phyloP scores from a whole-genome alignment of 2,329 filamentous ascomycete species.

The Pyricularia sp. region DNA sequence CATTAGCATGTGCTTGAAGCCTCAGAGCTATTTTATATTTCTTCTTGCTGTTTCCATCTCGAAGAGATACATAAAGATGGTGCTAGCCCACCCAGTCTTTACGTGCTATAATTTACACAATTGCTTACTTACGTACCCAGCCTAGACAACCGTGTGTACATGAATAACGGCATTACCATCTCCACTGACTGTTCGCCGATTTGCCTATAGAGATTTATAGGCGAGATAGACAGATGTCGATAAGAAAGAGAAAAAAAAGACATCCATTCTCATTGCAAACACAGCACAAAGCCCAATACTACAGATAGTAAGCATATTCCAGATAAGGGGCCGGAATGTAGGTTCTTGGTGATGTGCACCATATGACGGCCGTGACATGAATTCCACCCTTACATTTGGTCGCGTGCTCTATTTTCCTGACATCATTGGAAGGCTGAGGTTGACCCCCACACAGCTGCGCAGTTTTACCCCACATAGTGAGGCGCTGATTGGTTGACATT shows the following conservation, averaged over 20 bases:
- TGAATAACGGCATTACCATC: not conserved
- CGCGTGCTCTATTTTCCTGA: not conserved
- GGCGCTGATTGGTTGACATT: not conserved
- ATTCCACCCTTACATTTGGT: not conserved
- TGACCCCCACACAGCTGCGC: not conserved
- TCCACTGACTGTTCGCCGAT: no score
- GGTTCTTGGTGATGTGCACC: no score
- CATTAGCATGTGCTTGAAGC: not conserved
- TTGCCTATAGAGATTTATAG: no score
- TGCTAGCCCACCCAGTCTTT: not conserved
- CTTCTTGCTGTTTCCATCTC: not conserved
- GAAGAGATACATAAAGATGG: not conserved
- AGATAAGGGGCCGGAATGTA: no score
- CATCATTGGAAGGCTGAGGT: not conserved
- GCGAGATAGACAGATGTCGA: no score
- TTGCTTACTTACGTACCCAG: not conserved
- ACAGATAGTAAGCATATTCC: no score
- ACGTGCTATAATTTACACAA: not conserved
- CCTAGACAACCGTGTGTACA: not conserved
- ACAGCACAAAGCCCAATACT: no score
- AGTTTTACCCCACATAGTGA: not conserved
- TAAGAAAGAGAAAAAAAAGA: no score
- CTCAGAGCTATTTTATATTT: not conserved
- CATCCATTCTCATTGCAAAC: no score
- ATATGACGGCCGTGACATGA: no score